phyloP scores from a whole-genome alignment of 208 protist genomes.

The Histomonas meleagridis region DNA sequence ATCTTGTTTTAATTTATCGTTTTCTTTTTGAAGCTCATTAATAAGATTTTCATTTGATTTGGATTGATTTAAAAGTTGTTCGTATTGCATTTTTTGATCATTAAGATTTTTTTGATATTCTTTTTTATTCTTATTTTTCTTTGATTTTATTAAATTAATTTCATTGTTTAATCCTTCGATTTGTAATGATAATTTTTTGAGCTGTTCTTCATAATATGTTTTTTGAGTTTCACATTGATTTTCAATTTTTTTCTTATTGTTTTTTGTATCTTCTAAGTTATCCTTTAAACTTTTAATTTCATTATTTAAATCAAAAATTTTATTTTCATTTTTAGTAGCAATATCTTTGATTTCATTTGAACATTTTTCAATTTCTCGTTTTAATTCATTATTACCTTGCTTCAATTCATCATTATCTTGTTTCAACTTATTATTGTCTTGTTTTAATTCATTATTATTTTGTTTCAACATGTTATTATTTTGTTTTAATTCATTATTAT shows the following conservation, averaged over 20 bases:
- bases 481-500: background rate
- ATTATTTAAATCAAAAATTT: background rate
- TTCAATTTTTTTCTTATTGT: background rate
- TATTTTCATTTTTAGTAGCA: background rate
- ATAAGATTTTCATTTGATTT: no score
- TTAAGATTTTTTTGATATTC: no score
- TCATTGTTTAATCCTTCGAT: no score
- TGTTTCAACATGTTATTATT: background rate
- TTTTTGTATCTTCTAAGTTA: background rate
- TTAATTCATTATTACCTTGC: background rate
- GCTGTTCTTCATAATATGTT: no score
- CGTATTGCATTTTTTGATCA: no score
- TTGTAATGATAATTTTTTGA: no score
- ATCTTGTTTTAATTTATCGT: no score
- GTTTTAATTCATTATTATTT: background rate
- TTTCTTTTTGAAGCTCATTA: no score
- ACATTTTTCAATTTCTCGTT: background rate
- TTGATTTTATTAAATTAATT: no score
- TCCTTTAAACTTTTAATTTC: background rate
- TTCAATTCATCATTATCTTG: background rate
- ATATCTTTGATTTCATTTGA: background rate
- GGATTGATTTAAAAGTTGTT: no score
- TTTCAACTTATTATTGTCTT: background rate
- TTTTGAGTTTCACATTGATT: no score
- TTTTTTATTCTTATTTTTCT: no score